Conservation (phyloP, 345 rosid species). For the Psidium friedrichsthalianum region DNA sequence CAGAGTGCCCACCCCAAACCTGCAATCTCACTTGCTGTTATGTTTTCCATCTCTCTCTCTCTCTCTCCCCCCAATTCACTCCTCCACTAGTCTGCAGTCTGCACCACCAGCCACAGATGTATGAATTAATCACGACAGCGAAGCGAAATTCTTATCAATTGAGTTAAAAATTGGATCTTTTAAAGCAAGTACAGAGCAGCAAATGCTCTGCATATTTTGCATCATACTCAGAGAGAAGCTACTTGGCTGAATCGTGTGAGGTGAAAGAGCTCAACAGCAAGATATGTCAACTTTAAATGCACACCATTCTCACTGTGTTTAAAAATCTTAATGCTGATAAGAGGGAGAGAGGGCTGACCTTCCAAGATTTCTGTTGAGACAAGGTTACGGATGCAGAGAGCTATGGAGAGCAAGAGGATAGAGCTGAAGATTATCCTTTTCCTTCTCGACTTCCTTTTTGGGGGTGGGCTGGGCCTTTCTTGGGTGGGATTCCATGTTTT, state of each 20-base stretch:
- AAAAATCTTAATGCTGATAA: neutral
- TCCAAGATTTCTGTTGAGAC: neutral
- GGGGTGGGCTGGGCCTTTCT: neutral
- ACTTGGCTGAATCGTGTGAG: neutral
- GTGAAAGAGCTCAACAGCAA: neutral
- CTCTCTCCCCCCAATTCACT: neutral
- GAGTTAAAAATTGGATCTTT: neutral
- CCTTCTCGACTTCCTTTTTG: neutral
- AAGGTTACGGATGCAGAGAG: neutral
- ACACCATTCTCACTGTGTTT: neutral
- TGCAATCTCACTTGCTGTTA: constrained; percentile 15
- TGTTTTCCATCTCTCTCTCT: constrained; percentile 4
- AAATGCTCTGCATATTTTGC: neutral
- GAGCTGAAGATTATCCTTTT: neutral
- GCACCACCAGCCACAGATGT: neutral
- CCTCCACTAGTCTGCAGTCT: neutral
- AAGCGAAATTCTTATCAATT: neutral
- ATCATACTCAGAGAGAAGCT: neutral
- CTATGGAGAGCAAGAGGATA: neutral
- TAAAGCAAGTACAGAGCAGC: neutral
- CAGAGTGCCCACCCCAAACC: constrained; percentile 18
- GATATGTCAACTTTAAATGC: neutral
- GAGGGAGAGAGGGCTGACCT: neutral
- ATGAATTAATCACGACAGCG: neutral
- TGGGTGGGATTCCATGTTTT: neutral